Evolutionary conservation across 1,284 basidiomycete genomes (phyloP).

Genomic region (Xerocomus cyaneibrunnescens): DNA sequence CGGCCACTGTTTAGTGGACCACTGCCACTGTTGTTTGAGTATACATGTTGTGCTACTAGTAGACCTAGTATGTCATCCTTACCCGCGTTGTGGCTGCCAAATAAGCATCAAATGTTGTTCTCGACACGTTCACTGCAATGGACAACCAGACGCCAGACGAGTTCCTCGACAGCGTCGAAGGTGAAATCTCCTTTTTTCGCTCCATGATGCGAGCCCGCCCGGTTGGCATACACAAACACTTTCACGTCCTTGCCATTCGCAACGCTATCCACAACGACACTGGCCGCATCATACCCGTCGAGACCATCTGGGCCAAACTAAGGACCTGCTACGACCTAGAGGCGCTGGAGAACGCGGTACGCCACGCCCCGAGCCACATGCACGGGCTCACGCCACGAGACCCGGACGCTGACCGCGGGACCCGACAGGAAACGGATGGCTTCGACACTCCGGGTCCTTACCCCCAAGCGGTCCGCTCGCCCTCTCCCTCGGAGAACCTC

Average conservation of each 20-base stretch:
- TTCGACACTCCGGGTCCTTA: conserved; percentile 53
- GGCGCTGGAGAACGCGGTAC: conserved; percentile 66
- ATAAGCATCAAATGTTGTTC: conserved; percentile 11
- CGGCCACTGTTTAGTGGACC: conserved; percentile 9
- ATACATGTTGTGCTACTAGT: conserved; percentile 26
- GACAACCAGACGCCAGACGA: conserved; percentile 33
- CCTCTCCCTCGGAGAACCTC: conserved; percentile 65
- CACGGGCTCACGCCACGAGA: neutral
- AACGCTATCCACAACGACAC: conserved; percentile 71
- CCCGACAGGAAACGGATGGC: conserved; percentile 56
- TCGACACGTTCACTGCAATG: conserved; percentile 14
- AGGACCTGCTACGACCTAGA: conserved; percentile 74
- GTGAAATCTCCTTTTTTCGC: conserved; percentile 79
- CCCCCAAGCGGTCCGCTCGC: conserved; percentile 54
- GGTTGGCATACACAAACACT: conserved; percentile 75
- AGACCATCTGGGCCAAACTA: conserved; percentile 75
- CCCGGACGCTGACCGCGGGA: neutral
- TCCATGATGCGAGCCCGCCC: conserved; percentile 75
- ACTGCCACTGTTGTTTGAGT: conserved; percentile 23
- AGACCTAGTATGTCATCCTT: conserved; percentile 7
- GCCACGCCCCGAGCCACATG: neutral
- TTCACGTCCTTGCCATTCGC: conserved; percentile 74
- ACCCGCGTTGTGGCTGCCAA: conserved; percentile 11
- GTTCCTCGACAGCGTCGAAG: conserved; percentile 70
- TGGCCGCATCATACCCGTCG: conserved; percentile 56